Base-by-base conservation (phyloP, 345 rosid species). In the Corymbia maculata region DNA sequence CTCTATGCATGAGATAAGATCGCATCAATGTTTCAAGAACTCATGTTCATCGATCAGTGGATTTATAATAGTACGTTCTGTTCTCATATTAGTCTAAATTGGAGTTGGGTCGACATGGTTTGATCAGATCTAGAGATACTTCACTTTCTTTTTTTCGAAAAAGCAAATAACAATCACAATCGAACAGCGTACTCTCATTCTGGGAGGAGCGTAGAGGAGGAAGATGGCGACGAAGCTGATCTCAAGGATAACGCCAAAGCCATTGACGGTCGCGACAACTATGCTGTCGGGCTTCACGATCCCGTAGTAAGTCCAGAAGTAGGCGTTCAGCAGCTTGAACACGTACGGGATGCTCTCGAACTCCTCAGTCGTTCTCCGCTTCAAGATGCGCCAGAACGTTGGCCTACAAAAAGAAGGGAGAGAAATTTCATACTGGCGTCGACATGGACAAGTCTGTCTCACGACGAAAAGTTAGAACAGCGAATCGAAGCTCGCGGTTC, bases 191-290 rank as follows among this genome's bases (percentile, higher is more conserved):
- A 95, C 97, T 91, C 90, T 93, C 89, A 92, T 92, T 86, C 91
- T 92, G 28, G 93, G 92, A 88, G 97, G 90, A 88, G 95, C 95
- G 86, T 88, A 95, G 57, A 94, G 61, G 45, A 97, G 94, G 91
- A 96, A 97, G 22, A 96, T 90, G 52, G 87, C 32, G 68, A 97
- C 91, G 68, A 89, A 97, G 49, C 92, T 88, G 86, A 92, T 89
- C 91, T 94, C 97, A 44, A 92, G 90, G 21, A 94, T 87, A 53
- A 92, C 91, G 79, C 99, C 98, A 84, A 97, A 96, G 9, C 95
- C 96, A 89, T 97, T 97, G 50, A 97, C 92, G 19, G 99, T 96
- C 66, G 98, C 98, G 4, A 97, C 96, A 24, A 96, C 94, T 57
- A 93, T 14, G 68, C 95, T 94, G 87, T 94, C 89, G 5, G 98